phyloP scores from a whole-genome alignment of 2,329 filamentous ascomycete genomes.

The Thermoascus crustaceus region DNA sequence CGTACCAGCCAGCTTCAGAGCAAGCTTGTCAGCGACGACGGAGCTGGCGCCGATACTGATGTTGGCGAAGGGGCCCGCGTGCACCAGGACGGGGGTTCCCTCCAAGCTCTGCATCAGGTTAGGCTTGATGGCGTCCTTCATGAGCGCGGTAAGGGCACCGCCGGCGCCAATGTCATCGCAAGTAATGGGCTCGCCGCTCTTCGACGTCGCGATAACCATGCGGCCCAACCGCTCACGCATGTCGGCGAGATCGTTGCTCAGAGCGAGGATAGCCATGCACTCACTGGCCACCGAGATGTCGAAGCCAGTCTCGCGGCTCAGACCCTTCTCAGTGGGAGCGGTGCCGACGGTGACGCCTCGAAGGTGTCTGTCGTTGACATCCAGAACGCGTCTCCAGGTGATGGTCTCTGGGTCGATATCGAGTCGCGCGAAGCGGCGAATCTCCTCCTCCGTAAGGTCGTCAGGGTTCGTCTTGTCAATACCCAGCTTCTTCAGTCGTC shows the following conservation, averaged over 20 bases:
- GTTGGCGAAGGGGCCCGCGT: conserved; percentile 95
- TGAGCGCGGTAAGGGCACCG: conserved; percentile 84
- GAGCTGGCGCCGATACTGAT: conserved; percentile 97
- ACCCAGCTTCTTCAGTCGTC: conserved; percentile 86
- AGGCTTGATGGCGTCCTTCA: conserved; percentile 98
- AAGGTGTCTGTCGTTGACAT: conserved; percentile 94
- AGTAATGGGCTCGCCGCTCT: conserved; percentile 79
- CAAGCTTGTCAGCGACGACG: conserved; percentile 88
- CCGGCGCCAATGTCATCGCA: conserved; percentile 92
- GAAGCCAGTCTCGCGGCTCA: conserved; percentile 82
- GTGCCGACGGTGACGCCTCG: conserved; percentile 82
- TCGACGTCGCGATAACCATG: conserved; percentile 91
- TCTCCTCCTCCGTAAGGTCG: conserved; percentile 83
- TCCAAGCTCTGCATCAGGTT: conserved; percentile 98
- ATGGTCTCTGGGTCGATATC: conserved; percentile 97
- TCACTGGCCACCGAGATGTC: conserved; percentile 97
- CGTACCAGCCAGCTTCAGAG: conserved; percentile 89
- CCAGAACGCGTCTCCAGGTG: conserved; percentile 90
- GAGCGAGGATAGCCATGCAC: conserved; percentile 94
- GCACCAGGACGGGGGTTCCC: conserved; percentile 93
- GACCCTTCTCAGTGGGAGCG: conserved; percentile 82
- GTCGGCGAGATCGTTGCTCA: conserved; percentile 78
- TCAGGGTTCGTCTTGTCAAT: conserved; percentile 93
- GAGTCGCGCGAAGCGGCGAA: conserved; percentile 76
- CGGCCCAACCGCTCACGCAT: conserved; percentile 88